Percentiles rank a stretch among this genome's conserved stretches.
Evolutionary conservation across 2,329 filamentous ascomycete genomes (phyloP).

Genomic region (Diaporthe sp.): DNA sequence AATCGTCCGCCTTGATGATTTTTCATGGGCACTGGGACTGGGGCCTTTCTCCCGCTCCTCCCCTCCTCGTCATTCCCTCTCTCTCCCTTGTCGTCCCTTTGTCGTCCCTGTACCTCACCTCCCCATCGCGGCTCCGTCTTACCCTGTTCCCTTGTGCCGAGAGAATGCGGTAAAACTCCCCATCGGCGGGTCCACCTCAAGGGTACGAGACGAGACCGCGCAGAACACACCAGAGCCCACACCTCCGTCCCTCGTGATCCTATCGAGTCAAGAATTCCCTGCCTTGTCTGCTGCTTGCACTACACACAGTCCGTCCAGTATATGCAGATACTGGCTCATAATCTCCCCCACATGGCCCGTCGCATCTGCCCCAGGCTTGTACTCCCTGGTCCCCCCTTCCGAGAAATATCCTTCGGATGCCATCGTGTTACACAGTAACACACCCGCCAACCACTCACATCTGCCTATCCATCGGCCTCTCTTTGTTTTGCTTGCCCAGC

Average conservation of each 20-base stretch:
- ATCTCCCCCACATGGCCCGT: conserved; percentile 17
- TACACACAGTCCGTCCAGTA: neutral
- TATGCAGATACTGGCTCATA: neutral
- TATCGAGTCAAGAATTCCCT: conserved; percentile 21
- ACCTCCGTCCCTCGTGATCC: conserved; percentile 1
- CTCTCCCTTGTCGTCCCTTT: neutral
- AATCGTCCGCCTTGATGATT: conserved; percentile 2
- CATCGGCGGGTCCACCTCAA: conserved; percentile 19
- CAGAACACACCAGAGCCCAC: conserved; percentile 6
- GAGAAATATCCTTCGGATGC: conserved; percentile 25
- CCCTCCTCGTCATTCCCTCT: neutral
- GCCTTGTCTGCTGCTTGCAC: neutral
- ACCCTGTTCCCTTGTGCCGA: conserved; percentile 15
- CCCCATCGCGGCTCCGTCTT: neutral
- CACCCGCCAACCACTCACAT: neutral
- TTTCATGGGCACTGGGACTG: neutral
- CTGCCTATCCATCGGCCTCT: neutral
- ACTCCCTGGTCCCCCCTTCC: conserved; percentile 13
- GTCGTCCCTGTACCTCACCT: neutral
- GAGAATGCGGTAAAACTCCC: conserved; percentile 19
- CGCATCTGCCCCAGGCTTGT: neutral
- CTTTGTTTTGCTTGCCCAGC: conserved; percentile 1
- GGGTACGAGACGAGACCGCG: neutral
- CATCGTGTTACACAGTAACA: conserved; percentile 22
- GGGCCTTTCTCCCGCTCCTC: neutral